These are phyloP conservation scores for Xylariaceae sp. DNA, from an alignment of 2,329 filamentous ascomycete species.

Conservation along the genomic window DNA sequence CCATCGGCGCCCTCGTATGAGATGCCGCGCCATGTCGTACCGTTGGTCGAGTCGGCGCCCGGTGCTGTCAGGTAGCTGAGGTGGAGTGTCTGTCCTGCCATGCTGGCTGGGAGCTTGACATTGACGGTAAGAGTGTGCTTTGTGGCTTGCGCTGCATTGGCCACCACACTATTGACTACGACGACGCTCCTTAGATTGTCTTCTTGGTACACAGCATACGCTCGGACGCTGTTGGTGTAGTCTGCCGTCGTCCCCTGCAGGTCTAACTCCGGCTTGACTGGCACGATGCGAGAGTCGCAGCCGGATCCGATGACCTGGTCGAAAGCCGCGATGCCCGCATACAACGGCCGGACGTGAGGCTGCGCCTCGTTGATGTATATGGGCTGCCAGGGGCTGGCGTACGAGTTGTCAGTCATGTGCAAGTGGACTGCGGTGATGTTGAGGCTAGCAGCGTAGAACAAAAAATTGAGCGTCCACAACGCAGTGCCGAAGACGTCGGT, in stretches of 20 bases:
- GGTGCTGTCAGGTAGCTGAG: slow-evolving; percentile 42
- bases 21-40: slow-evolving; percentile 44
- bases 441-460: slow-evolving; percentile 43
- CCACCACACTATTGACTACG: slow-evolving; percentile 41
- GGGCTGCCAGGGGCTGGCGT: slow-evolving; percentile 46
- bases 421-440: slow-evolving; percentile 44
- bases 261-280: no score
- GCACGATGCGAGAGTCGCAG: slow-evolving; percentile 36
- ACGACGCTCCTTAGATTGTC: slow-evolving; percentile 36
- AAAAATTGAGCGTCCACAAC: slow-evolving; percentile 49
- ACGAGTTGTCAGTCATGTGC: slow-evolving; percentile 52
- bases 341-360: slow-evolving; percentile 42
- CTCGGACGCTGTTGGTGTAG: slow-evolving; percentile 37
- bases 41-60: slow-evolving; percentile 37
- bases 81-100: slow-evolving; percentile 36
- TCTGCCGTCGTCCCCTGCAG: slow-evolving; percentile 19
- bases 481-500: slow-evolving; percentile 45
- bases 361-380: slow-evolving; percentile 32
- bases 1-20: slow-evolving; percentile 39
- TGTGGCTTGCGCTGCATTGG: slow-evolving; percentile 30
- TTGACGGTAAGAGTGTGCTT: slow-evolving; percentile 36
- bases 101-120: slow-evolving; percentile 31
- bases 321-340: slow-evolving; percentile 48
- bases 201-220: slow-evolving; percentile 41
- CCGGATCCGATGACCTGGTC: slow-evolving; percentile 42